Base-by-base conservation (phyloP, 192 early-diverging fungal genomes). In the Coemansia nantahalensis region DNA sequence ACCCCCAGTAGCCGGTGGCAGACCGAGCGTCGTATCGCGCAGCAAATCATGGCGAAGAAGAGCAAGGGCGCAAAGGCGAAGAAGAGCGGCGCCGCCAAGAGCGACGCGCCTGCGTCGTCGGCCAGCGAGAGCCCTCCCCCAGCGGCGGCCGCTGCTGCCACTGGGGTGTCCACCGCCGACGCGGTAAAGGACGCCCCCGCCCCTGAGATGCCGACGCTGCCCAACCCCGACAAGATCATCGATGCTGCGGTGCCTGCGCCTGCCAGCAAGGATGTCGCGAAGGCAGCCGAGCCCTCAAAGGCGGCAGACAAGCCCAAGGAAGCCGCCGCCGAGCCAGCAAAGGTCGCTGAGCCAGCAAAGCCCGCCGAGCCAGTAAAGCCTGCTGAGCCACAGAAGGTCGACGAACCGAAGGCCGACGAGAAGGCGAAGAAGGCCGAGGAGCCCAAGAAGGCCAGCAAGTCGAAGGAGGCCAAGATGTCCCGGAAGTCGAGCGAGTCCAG, bases 31-130 rank as follows among this genome's bases (percentile, higher is more conserved):
- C 7, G 26, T 7, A 28, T 28, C 26, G 31, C 31, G 31, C 31
- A 32, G 31, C 31, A 3, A 53, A 49, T 16, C 17, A 67, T 68
- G 65, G 65, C 18, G 22, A 68, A 59, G 40, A 68, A 68, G 35
- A 41, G 38, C 42, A 68, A 68, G 48, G 49, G 46, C 37, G 47
- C 48, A 24, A 68, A 68, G 53, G 13, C 39, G 16, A 64, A 56
- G 48, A 64, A 64, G 62, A 45, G 35, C 39, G 31, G 35, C 31
- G 31, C 31, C 31, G 10, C 8, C 31, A 32, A 32, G 31, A 11
- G 10, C 31, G 31, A 32, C n/a, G 19, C 42, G 34, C n/a, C 42
- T 17, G 16, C 42, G 10, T 15, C 51, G 40, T 33, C 50, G 12
- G 21, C 47, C 18, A 28, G 26, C 26, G 26, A 28, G 26, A 7